Evolutionary conservation across 805 yeast genomes (phyloP).

Genomic region (Torulaspora delbrueckii): DNA sequence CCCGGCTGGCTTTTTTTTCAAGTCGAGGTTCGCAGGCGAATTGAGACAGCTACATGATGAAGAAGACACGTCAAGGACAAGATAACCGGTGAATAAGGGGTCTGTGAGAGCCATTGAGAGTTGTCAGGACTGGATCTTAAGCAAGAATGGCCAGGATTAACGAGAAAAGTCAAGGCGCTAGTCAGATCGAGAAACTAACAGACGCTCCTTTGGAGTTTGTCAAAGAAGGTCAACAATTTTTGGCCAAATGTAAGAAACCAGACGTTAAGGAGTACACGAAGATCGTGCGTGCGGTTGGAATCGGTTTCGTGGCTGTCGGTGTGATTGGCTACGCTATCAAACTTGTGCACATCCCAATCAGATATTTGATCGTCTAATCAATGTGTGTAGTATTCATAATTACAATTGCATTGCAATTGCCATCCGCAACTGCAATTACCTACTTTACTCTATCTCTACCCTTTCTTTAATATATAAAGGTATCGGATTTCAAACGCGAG

Average conservation of each 20-base stretch:
- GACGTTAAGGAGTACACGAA: conserved; percentile 78
- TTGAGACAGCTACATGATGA: background rate
- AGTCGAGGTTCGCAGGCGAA: background rate
- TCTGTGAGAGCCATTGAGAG: background rate
- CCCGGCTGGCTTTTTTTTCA: conserved; percentile 2
- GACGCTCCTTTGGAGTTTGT: conserved; percentile 89
- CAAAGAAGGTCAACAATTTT: conserved; percentile 85
- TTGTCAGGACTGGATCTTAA: background rate
- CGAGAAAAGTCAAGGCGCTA: conserved; percentile 26
- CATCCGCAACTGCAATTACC: background rate
- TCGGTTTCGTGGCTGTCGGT: conserved; percentile 97
- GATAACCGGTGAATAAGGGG: background rate
- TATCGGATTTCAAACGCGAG: background rate
- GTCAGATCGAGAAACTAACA: conserved; percentile 55
- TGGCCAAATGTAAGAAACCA: conserved; percentile 91
- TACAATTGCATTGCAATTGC: too few relatives aligned
- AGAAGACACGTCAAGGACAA: background rate
- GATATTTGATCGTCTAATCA: conserved; percentile 81
- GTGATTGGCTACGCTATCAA: conserved; percentile 94
- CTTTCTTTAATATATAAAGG: background rate
- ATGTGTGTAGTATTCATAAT: background rate
- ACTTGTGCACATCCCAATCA: conserved; percentile 90
- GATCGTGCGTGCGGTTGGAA: conserved; percentile 91
- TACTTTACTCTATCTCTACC: background rate
- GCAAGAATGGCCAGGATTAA: conserved; percentile 26